These are phyloP conservation scores for Hypoxylon perforatum DNA, from an alignment of 495 filamentous ascomycete species.

Conservation along the genomic window DNA sequence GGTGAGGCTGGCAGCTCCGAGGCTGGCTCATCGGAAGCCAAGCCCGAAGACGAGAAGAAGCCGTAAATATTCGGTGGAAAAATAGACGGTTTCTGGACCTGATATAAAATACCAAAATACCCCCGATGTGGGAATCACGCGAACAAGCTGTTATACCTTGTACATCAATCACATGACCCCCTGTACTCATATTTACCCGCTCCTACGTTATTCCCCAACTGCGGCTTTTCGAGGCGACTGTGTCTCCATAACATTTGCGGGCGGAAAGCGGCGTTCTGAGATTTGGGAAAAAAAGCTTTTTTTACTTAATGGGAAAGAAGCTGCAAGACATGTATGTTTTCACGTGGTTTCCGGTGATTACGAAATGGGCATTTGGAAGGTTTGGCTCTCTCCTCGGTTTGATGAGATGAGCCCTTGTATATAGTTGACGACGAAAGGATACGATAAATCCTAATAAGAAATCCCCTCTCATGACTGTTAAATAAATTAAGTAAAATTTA, in stretches of 20 bases:
- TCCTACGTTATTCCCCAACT: conserved; percentile 46
- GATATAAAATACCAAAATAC: conserved; percentile 35
- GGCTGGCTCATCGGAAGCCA: conserved; percentile 71
- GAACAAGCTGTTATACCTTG: conserved; percentile 43
- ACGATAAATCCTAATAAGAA: conserved; percentile 41
- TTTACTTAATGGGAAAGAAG: conserved; percentile 33
- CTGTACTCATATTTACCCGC: conserved; percentile 59
- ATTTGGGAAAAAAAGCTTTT: conserved; percentile 57
- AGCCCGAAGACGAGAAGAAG: conserved; percentile 81
- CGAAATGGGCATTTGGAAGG: conserved; percentile 44
- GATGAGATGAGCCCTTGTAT: conserved; percentile 38
- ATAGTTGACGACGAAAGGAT: conserved; percentile 40
- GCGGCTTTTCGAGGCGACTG: conserved; percentile 44
- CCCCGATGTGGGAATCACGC: conserved; percentile 45
- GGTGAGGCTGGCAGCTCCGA: conserved; percentile 56
- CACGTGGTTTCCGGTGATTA: conserved; percentile 38
- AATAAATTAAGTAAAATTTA: background rate
- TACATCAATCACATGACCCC: conserved; percentile 38
- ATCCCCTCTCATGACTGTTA: conserved; percentile 48
- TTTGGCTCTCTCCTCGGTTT: conserved; percentile 17
- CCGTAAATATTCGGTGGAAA: conserved; percentile 49
- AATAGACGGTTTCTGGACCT: conserved; percentile 34
- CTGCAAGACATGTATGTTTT: conserved; percentile 34
- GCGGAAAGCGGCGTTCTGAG: conserved; percentile 61
- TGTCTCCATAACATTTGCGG: conserved; percentile 44